Evolutionary conservation across 495 filamentous ascomycete genomes (phyloP).

Genomic region (Sordaria brevicollis): DNA sequence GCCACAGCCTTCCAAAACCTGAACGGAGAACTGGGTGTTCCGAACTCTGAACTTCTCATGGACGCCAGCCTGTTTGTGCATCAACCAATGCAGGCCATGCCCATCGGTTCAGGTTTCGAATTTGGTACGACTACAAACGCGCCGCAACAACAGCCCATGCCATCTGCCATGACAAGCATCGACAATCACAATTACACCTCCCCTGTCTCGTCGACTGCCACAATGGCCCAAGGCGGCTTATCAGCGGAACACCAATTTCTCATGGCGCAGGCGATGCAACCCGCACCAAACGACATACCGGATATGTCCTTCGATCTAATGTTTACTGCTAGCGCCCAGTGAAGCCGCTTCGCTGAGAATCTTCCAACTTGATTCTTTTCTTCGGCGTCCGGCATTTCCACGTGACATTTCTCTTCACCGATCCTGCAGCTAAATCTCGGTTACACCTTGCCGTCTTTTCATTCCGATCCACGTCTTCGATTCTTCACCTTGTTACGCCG

Average conservation of each 20-base stretch:
- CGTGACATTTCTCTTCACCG: not conserved
- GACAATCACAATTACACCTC: constrained; percentile 26
- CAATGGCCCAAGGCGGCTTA: constrained; percentile 23
- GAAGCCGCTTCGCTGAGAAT: not conserved
- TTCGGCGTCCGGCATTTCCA: constrained; percentile 4
- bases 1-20: constrained; percentile 2
- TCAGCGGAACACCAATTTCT: constrained; percentile 13
- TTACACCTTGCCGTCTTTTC: not conserved
- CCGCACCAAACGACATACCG: constrained; percentile 6
- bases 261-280: constrained; percentile 1
- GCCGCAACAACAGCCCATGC: constrained; percentile 5
- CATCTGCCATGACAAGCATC: constrained; percentile 17
- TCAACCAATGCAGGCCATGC: constrained; percentile 18
- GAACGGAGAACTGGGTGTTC: constrained; percentile 8
- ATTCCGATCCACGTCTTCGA: not conserved
- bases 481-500: not conserved
- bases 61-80: constrained; percentile 14
- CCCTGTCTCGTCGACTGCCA: constrained; percentile 29
- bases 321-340: constrained; percentile 8
- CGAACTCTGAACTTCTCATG: constrained; percentile 9
- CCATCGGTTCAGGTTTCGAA: constrained; percentile 31
- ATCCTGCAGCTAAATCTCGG: constrained; percentile 1
- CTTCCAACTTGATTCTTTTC: not conserved
- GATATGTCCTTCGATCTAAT: constrained; percentile 23
- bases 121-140: constrained; percentile 6